Conservation (phyloP, 2,329 filamentous ascomycete species). For the Triangularia setosa region DNA sequence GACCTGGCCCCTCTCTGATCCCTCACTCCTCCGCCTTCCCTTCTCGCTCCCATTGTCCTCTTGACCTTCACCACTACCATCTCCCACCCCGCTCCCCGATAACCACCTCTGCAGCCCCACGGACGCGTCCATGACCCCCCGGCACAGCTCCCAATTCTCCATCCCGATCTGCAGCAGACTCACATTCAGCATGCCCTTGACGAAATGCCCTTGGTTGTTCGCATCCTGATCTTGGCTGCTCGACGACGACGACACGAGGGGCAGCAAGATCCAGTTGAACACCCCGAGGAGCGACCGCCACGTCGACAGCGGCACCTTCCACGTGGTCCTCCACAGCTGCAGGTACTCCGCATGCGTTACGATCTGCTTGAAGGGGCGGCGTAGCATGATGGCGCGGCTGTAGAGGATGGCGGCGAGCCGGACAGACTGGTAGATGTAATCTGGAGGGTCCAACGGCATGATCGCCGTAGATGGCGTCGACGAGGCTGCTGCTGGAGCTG, state of each 20-base stretch:
- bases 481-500: background rate
- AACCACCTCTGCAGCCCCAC: constrained; percentile 44
- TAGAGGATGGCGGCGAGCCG: constrained; percentile 46
- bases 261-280: constrained; percentile 45
- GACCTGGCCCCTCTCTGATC: background rate
- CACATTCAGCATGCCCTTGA: constrained; percentile 43
- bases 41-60: constrained; percentile 1
- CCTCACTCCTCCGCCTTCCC: background rate
- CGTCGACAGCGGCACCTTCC: constrained; percentile 42
- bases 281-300: constrained; percentile 48
- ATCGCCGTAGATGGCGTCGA: constrained; percentile 9
- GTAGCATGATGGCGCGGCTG: constrained; percentile 41
- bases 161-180: constrained; percentile 43
- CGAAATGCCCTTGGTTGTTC: constrained; percentile 38
- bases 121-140: constrained; percentile 34
- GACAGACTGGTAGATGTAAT: constrained; percentile 46
- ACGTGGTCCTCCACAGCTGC: constrained; percentile 44
- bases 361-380: constrained; percentile 39
- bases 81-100: constrained; percentile 7
- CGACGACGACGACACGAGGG: constrained; percentile 33
- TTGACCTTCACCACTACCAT: background rate
- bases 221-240: background rate
- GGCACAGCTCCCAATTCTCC: constrained; percentile 46
- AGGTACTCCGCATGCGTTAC: constrained; percentile 39
- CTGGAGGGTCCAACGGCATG: constrained; percentile 28